Conservation (phyloP, 2,329 filamentous ascomycete genomes). For the Cladosporium sp. region DNA sequence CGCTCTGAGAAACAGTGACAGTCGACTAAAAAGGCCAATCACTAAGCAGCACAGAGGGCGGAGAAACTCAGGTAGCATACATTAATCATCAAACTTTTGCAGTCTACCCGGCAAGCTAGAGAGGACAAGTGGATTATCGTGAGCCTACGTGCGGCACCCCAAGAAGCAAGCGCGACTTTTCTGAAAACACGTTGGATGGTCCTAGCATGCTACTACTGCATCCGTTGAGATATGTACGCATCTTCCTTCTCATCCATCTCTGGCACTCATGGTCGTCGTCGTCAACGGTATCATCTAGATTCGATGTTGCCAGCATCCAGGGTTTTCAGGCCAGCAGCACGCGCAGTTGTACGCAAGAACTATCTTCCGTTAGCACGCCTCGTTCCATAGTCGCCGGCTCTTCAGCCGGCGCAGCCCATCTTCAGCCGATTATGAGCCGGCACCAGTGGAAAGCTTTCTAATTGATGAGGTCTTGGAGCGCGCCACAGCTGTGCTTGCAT, state of each 20-base stretch:
- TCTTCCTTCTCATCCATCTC: not conserved
- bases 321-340: not conserved
- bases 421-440: slow-evolving; percentile 9
- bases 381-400: not conserved
- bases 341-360: not conserved
- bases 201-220: not conserved
- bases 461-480: not conserved
- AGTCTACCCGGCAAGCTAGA: not conserved
- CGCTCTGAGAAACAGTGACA: slow-evolving; percentile 1
- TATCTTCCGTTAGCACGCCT: not conserved
- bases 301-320: not conserved
- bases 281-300: not conserved
- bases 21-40: not conserved
- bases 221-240: not conserved
- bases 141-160: not conserved
- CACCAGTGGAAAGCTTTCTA: not conserved
- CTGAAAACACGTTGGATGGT: not conserved
- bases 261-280: not conserved
- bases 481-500: not conserved
- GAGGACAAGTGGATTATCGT: not conserved
- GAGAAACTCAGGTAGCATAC: not conserved
- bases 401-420: not conserved
- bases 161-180: not conserved
- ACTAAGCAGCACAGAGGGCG: not conserved
- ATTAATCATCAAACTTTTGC: not conserved